A percentile compares a stretch with the other conserved stretches of the same genome.
These are phyloP conservation scores for Paramecium sexaurelia DNA, from an alignment of 73 alveolate genomes.

Conservation along the genomic window DNA sequence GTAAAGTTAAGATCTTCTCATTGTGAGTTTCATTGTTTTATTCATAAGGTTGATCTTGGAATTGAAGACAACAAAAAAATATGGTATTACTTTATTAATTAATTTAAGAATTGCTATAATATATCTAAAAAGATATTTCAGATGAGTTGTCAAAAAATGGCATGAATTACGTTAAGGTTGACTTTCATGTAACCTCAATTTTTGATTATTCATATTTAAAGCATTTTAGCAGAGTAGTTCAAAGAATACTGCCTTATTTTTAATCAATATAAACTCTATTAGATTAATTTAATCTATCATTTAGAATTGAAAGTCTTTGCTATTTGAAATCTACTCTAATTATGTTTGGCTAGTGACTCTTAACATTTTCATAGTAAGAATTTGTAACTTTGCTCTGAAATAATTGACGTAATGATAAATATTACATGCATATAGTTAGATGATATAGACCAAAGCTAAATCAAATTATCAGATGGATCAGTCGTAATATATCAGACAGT, in stretches of 20 bases:
- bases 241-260: constrained; percentile 91
- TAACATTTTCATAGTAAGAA: constrained; percentile 84
- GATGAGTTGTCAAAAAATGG: constrained; percentile 71
- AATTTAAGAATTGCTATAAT: neutral
- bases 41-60: constrained; percentile 66
- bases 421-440: constrained; percentile 86
- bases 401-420: constrained; percentile 95
- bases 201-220: constrained; percentile 93
- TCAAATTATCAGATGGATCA: constrained; percentile 67
- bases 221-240: constrained; percentile 92
- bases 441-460: constrained; percentile 69
- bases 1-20: constrained; percentile 6
- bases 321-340: constrained; percentile 93
- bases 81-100: neutral
- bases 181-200: constrained; percentile 88
- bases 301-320: constrained; percentile 95
- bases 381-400: constrained; percentile 96
- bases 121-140: constrained; percentile 65
- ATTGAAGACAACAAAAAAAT: constrained; percentile 12
- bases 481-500: constrained; percentile 50
- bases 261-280: constrained; percentile 74
- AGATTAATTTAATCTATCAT: constrained; percentile 77
- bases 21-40: neutral
- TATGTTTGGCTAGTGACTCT: constrained; percentile 94
- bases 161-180: constrained; percentile 66